Base-by-base conservation (phyloP, 208 protist species). In the Trypanosoma grayi region DNA sequence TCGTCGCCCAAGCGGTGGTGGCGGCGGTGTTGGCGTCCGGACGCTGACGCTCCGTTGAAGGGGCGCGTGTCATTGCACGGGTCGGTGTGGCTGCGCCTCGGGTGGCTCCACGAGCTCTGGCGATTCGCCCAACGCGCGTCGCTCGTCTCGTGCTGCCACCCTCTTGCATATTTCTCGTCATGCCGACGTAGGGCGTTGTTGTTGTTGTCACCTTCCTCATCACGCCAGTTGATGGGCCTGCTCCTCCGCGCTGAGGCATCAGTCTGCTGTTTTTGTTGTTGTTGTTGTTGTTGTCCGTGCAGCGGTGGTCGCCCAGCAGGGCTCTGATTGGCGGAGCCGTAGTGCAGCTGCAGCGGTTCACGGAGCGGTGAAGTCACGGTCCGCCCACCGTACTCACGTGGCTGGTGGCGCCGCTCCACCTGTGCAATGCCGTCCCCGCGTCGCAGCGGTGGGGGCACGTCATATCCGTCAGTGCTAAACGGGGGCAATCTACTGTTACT, bases 301-400 rank as follows among this genome's bases (percentile, higher is more conserved):
- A 60, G 37, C 28, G 54, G 54, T 4, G 54, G 54, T 37, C 40
- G 20, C 5, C 54, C 54, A 50, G 27, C 2, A 9, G 54, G 52
- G 24, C 10, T 36, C 4, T 46, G 7, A 6, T 11, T 33, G 16
- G 9, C 27, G 41, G 22, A 39, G 25, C 54, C 40, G 30, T 60
- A 60, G 8, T 20, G 37, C 27, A 60, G 40, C 18, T 28, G 16
- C 27, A 60, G 41, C 10, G 54, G 54, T 31, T 48, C 54, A n/a
- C n/a, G 2, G 7, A 37, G 1, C 3, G 54, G 16, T 18, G 27
- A 48, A 13, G 13, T 36, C 16, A 18, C 11, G 27, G 2, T 14
- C 39, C 40, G 40, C 0, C 22, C 5, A 30, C 2, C 14, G 9
- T 41, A 10, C 8, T 43, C 51, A 30, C 36, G 11, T 30, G 33